Percentiles rank a stretch among this genome's conserved stretches.
These are phyloP conservation scores for Penstemon newberryi DNA, from an alignment of 257 asterid genomes.

Conservation along the genomic window DNA sequence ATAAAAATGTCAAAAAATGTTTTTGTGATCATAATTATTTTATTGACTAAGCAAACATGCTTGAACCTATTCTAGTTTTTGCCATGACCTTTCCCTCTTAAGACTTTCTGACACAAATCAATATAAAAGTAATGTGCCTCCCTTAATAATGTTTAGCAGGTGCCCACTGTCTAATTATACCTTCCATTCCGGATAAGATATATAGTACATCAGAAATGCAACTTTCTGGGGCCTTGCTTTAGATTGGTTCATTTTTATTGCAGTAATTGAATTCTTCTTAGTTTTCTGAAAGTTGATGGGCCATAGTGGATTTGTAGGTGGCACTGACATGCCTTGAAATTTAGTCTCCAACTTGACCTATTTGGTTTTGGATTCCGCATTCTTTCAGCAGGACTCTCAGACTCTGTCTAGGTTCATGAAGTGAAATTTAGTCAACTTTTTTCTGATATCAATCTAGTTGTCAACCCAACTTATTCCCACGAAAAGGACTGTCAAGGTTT, in stretches of 20 bases:
- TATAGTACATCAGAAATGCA: neutral
- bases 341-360: neutral
- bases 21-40: constrained; percentile 11
- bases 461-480: neutral
- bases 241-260: neutral
- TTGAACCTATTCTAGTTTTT: neutral
- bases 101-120: neutral
- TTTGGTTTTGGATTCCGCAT: neutral
- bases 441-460: neutral
- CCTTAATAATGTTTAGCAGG: neutral
- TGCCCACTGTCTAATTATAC: neutral
- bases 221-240: neutral
- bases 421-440: no score
- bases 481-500: neutral
- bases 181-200: no score
- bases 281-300: neutral
- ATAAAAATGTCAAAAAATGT: neutral
- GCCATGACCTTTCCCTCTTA: neutral
- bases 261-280: neutral
- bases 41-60: constrained; percentile 9
- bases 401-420: no score
- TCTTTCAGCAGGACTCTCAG: neutral
- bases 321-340: neutral
- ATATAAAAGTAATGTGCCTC: neutral
- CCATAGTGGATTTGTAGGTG: neutral